Evolutionary conservation across 2,329 filamentous ascomycete species (phyloP).

Genomic region (Trichoderma sp.): DNA sequence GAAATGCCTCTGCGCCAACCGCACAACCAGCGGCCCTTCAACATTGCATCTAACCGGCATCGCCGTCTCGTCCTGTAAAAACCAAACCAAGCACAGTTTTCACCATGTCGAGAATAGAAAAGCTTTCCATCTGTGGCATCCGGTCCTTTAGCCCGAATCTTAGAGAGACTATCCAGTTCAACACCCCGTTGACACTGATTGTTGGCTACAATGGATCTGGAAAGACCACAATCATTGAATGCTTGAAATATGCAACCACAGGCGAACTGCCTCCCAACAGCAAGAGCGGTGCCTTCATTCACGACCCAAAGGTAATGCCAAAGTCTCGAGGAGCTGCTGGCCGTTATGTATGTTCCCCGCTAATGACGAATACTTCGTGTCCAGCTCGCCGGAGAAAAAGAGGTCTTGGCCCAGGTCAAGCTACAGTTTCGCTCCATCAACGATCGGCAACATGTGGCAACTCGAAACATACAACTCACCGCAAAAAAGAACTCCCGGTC

Average conservation of each 20-base stretch:
- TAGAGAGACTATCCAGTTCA: slow-evolving; percentile 79
- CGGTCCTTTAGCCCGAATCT: slow-evolving; percentile 80
- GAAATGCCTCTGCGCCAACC: background rate
- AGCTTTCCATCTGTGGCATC: slow-evolving; percentile 76
- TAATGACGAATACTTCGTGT: background rate
- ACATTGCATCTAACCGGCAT: background rate
- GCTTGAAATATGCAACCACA: slow-evolving; percentile 95
- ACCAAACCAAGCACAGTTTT: slow-evolving; percentile 21
- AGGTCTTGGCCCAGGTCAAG: slow-evolving; percentile 88
- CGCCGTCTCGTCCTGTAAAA: background rate
- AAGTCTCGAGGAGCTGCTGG: background rate
- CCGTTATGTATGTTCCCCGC: background rate
- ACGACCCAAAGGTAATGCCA: slow-evolving; percentile 76
- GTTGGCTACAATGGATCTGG: slow-evolving; percentile 97
- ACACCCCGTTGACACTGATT: slow-evolving; percentile 88
- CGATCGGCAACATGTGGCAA: slow-evolving; percentile 75
- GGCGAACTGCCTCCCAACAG: slow-evolving; percentile 91
- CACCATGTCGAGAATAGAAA: slow-evolving; percentile 76
- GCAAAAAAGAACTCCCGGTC: slow-evolving; percentile 75
- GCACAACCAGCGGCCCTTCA: background rate
- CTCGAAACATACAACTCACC: slow-evolving; percentile 78
- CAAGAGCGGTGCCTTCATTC: slow-evolving; percentile 87
- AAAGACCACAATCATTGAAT: slow-evolving; percentile 98
- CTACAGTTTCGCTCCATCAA: slow-evolving; percentile 79
- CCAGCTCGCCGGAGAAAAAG: slow-evolving; percentile 75